Evolutionary conservation across 202 grass and related monocot species (phyloP).

Genomic region (Bolboschoenoplectus hybrid): DNA sequence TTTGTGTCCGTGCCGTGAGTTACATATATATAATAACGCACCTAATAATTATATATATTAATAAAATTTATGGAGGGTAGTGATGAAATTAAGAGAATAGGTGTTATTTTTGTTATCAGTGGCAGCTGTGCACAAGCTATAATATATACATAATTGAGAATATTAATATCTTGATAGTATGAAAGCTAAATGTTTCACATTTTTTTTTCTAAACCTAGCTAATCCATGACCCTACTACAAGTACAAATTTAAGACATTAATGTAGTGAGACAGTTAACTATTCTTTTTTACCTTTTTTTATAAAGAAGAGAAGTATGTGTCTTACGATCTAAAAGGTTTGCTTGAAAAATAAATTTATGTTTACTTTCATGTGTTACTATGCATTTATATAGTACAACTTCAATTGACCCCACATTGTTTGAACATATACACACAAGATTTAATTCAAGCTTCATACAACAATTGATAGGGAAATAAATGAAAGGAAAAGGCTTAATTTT

Average conservation of each 20-base stretch:
- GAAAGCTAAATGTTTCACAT: not conserved
- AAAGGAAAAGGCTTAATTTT: not conserved
- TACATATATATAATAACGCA: not conserved
- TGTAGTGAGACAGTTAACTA: not conserved
- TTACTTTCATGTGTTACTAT: too few species aligned
- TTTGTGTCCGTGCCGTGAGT: not conserved
- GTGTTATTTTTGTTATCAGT: not conserved
- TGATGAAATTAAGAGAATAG: not conserved
- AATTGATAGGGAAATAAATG: conserved; percentile 6
- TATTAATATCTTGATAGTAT: not conserved
- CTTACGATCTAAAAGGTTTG: too few species aligned
- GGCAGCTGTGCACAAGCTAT: not conserved
- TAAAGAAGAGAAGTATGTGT: too few species aligned
- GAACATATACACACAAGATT: not conserved
- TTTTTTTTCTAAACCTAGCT: not conserved
- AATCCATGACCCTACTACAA: not conserved
- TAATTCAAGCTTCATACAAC: not conserved
- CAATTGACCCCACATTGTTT: too few species aligned
- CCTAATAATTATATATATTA: not conserved
- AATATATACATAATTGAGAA: not conserved
- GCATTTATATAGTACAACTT: too few species aligned
- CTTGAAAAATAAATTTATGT: too few species aligned
- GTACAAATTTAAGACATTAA: not conserved
- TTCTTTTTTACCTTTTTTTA: not conserved
- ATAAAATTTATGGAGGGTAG: not conserved